phyloP scores from a whole-genome alignment of 768 basidiomycete species.

The Rhodotorula sphaerocarpa region DNA sequence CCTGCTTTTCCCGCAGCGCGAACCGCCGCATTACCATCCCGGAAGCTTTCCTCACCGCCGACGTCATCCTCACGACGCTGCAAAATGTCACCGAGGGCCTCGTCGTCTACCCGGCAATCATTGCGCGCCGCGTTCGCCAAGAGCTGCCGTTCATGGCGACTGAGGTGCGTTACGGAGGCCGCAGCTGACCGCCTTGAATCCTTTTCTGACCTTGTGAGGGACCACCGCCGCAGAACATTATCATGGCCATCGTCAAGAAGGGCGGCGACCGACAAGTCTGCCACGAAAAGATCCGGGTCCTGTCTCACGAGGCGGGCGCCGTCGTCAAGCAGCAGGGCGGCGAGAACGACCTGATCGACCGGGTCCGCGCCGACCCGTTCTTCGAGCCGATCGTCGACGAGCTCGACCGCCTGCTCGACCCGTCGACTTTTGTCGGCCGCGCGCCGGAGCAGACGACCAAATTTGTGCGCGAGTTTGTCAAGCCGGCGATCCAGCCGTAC shows the following conservation, averaged over 20 bases:
- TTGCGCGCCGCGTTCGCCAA: slow-evolving; percentile 79
- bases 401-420: slow-evolving; percentile 70
- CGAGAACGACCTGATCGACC: slow-evolving; percentile 89
- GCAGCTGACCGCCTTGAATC: neutral
- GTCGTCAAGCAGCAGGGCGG: slow-evolving; percentile 91
- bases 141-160: slow-evolving; percentile 99
- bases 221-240: slow-evolving; percentile 60
- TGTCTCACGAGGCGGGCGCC: slow-evolving; percentile 86
- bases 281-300: slow-evolving; percentile 88
- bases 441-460: slow-evolving; percentile 89
- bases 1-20: slow-evolving; percentile 52
- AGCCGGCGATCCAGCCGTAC: slow-evolving; percentile 56
- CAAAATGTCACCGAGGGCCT: slow-evolving; percentile 96
- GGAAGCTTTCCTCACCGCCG: slow-evolving; percentile 92
- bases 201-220: too few relatives aligned
- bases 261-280: slow-evolving; percentile 91
- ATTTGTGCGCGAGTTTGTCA: slow-evolving; percentile 80
- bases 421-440: slow-evolving; percentile 79
- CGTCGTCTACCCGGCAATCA: slow-evolving; percentile 98
- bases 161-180: slow-evolving; percentile 49
- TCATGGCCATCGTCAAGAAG: slow-evolving; percentile 91
- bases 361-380: slow-evolving; percentile 71
- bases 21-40: slow-evolving; percentile 94
- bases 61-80: slow-evolving; percentile 88
- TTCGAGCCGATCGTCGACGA: slow-evolving; percentile 78